Evolutionary conservation across 2,329 filamentous ascomycete species (phyloP).

Genomic region (Hortaea sp.): DNA sequence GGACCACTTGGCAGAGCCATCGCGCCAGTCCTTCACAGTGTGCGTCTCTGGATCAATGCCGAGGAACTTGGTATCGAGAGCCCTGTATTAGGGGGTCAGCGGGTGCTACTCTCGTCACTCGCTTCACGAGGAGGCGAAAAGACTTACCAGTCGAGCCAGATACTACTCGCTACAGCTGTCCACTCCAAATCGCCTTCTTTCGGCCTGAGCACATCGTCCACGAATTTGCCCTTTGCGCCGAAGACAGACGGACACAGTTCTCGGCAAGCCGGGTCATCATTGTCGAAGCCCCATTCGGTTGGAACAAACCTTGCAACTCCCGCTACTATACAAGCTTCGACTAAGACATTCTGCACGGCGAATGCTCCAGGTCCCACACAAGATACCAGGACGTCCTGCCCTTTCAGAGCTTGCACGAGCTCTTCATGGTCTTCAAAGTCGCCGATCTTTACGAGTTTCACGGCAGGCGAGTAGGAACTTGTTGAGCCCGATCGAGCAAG

Average conservation of each 20-base stretch:
- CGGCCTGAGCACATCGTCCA: not conserved
- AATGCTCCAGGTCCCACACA: slow-evolving; percentile 21
- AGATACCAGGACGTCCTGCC: slow-evolving; percentile 29
- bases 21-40: not conserved
- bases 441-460: slow-evolving; percentile 23
- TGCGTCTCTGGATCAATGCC: not conserved
- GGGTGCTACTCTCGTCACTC: too few relatives aligned
- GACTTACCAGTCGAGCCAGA: not conserved
- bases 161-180: not conserved
- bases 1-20: slow-evolving; percentile 22
- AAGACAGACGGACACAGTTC: slow-evolving; percentile 23
- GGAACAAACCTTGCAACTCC: slow-evolving; percentile 32
- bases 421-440: slow-evolving; percentile 22
- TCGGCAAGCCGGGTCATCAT: slow-evolving; percentile 20
- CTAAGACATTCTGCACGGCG: slow-evolving; percentile 20
- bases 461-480: slow-evolving; percentile 16
- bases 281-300: slow-evolving; percentile 32
- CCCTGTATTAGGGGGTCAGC: not conserved
- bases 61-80: not conserved
- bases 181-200: not conserved
- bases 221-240: slow-evolving; percentile 2
- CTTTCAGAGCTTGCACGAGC: slow-evolving; percentile 24
- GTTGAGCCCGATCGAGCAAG: slow-evolving; percentile 18
- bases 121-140: too few relatives aligned
- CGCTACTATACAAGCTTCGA: slow-evolving; percentile 30